phyloP scores from a whole-genome alignment of 1,139 yeast species.

The Sugiyamaella pinicola region DNA sequence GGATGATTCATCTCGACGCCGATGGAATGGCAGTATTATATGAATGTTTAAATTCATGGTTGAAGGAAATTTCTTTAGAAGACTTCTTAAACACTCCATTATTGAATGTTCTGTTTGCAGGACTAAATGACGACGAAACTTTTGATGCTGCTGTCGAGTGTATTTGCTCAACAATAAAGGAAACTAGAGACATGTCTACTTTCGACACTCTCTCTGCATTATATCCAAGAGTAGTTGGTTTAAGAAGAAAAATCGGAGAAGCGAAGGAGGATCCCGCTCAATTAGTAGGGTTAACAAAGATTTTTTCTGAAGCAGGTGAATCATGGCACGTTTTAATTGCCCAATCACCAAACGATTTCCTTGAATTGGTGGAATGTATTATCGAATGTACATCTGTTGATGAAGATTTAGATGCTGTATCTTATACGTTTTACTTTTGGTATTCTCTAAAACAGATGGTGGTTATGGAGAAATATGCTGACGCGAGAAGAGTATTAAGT shows the following conservation, averaged over 20 bases:
- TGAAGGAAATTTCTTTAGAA: slow-evolving; percentile 76
- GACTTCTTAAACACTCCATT: slow-evolving; percentile 64
- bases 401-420: slow-evolving; percentile 84
- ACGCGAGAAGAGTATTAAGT: slow-evolving; percentile 57
- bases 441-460: slow-evolving; percentile 73
- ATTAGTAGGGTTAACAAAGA: slow-evolving; percentile 69
- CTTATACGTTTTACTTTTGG: slow-evolving; percentile 93
- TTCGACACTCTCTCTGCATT: slow-evolving; percentile 64
- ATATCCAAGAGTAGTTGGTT: slow-evolving; percentile 63
- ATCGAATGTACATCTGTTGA: slow-evolving; percentile 64
- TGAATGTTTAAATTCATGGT: slow-evolving; percentile 86
- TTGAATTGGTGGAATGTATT: slow-evolving; percentile 73
- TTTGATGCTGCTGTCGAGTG: slow-evolving; percentile 91
- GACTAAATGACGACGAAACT: slow-evolving; percentile 53
- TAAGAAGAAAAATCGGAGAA: slow-evolving; percentile 54
- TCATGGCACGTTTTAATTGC: slow-evolving; percentile 91
- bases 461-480: slow-evolving; percentile 60
- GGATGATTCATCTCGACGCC: not conserved
- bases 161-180: slow-evolving; percentile 72
- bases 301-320: slow-evolving; percentile 92
- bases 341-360: slow-evolving; percentile 67
- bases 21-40: slow-evolving; percentile 49
- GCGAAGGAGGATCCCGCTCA: slow-evolving; percentile 66
- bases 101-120: slow-evolving; percentile 67
- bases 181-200: slow-evolving; percentile 71